These are phyloP conservation scores for Flaveria brownii DNA, from an alignment of 129 eudicot genomes.

Conservation along the genomic window DNA sequence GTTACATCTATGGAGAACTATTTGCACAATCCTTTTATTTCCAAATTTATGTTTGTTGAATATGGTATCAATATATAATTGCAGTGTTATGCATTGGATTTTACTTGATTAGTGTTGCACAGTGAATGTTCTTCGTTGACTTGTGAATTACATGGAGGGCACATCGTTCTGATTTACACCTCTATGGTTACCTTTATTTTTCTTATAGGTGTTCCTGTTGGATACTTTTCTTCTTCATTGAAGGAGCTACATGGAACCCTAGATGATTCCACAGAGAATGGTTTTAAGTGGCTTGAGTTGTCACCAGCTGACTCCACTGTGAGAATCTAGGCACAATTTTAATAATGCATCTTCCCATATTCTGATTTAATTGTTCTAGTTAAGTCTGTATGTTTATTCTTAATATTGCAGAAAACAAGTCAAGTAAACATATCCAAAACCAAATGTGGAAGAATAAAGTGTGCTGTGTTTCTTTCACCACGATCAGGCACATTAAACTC, in stretches of 20 bases:
- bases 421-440: slow-evolving; percentile 25
- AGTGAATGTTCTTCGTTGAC: background rate
- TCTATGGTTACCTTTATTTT: slow-evolving; percentile 11
- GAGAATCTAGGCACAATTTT: slow-evolving; percentile 26
- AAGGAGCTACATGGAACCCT: slow-evolving; percentile 44
- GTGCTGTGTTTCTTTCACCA: slow-evolving; percentile 61
- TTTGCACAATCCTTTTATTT: background rate
- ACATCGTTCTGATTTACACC: background rate
- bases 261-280: slow-evolving; percentile 34
- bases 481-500: slow-evolving; percentile 39
- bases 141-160: slow-evolving; percentile 6
- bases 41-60: background rate
- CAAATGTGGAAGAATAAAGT: slow-evolving; percentile 58
- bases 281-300: slow-evolving; percentile 66
- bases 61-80: background rate
- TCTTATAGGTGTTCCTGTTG: slow-evolving; percentile 69
- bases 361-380: background rate
- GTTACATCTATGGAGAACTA: background rate
- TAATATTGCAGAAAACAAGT: slow-evolving; percentile 45
- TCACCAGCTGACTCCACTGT: slow-evolving; percentile 62
- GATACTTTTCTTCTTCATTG: slow-evolving; percentile 68
- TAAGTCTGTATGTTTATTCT: slow-evolving; percentile 22
- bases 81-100: slow-evolving; percentile 11
- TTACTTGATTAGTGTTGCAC: slow-evolving; percentile 10
- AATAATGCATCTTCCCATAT: background rate